Evolutionary conservation across 768 basidiomycete species (phyloP).

Genomic region (Boletus sp.): DNA sequence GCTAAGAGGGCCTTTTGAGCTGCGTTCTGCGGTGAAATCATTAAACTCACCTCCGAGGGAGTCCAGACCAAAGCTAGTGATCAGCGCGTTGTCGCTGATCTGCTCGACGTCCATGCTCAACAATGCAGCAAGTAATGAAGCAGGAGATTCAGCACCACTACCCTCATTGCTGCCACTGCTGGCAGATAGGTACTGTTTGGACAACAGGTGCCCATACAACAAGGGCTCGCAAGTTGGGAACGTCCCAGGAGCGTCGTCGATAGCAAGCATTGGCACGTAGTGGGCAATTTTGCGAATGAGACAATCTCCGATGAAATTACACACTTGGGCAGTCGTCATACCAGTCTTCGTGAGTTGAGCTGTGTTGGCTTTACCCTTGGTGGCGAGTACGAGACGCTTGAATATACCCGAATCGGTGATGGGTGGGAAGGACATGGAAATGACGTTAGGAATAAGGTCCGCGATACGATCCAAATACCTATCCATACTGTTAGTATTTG

Average conservation of each 20-base stretch:
- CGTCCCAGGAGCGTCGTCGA: conserved; percentile 24
- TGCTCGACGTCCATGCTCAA: conserved; percentile 28
- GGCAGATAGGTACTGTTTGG: conserved; percentile 21
- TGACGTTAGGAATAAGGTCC: conserved; percentile 28
- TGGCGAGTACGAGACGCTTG: conserved; percentile 30
- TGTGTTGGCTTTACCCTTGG: conserved; percentile 29
- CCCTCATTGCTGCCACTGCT: conserved; percentile 12
- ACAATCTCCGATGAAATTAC: conserved; percentile 33
- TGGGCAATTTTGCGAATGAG: conserved; percentile 29
- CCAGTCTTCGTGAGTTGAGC: conserved; percentile 31
- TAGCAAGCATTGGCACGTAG: conserved; percentile 30
- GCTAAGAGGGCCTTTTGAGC: conserved; percentile 10
- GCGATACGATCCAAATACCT: conserved; percentile 35
- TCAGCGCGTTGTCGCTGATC: conserved; percentile 29
- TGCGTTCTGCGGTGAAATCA: background rate
- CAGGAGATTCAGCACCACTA: conserved; percentile 20
- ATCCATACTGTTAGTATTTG: background rate
- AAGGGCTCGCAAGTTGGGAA: conserved; percentile 28
- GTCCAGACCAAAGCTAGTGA: conserved; percentile 28
- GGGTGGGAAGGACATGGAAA: conserved; percentile 35
- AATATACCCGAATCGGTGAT: conserved; percentile 36
- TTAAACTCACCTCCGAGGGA: conserved; percentile 25
- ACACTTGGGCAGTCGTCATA: conserved; percentile 33
- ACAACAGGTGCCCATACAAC: conserved; percentile 26
- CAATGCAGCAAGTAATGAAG: conserved; percentile 23